Evolutionary conservation across 345 rosid genomes (phyloP).

Genomic region (Gossypium stocksii): DNA sequence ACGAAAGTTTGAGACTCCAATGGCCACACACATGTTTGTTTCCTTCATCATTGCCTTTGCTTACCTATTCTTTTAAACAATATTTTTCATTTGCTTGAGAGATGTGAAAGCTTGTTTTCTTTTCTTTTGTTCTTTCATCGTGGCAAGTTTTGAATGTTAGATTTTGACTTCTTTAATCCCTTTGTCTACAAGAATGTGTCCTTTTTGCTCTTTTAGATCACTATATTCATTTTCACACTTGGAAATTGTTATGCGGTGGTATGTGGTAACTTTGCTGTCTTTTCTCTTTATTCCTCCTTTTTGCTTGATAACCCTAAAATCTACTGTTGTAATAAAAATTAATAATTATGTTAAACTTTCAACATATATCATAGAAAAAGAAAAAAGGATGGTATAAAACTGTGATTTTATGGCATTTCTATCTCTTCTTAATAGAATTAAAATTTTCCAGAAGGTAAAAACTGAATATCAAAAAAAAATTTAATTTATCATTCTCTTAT

Average conservation of each 20-base stretch:
- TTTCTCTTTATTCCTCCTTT: neutral
- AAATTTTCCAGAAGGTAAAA: no score
- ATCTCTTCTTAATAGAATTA: accelerated
- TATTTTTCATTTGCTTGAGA: neutral
- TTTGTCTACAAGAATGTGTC: neutral
- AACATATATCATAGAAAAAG: neutral
- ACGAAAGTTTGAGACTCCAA: neutral
- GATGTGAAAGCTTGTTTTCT: neutral
- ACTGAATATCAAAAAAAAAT: neutral
- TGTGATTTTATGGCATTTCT: accelerated
- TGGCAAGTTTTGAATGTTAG: neutral
- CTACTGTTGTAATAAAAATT: neutral
- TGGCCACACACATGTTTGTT: neutral
- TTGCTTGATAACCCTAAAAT: neutral
- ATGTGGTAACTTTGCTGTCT: neutral
- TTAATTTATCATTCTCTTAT: no score
- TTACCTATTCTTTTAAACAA: neutral
- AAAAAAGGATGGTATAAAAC: no score
- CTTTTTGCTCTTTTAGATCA: neutral
- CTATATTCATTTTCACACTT: neutral
- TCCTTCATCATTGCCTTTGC: neutral
- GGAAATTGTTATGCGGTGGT: neutral
- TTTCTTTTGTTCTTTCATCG: neutral
- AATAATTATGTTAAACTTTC: neutral
- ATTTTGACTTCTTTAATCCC: neutral